Evolutionary conservation across 331 rosid species (phyloP).

Genomic region (Quercus lobata): DNA sequence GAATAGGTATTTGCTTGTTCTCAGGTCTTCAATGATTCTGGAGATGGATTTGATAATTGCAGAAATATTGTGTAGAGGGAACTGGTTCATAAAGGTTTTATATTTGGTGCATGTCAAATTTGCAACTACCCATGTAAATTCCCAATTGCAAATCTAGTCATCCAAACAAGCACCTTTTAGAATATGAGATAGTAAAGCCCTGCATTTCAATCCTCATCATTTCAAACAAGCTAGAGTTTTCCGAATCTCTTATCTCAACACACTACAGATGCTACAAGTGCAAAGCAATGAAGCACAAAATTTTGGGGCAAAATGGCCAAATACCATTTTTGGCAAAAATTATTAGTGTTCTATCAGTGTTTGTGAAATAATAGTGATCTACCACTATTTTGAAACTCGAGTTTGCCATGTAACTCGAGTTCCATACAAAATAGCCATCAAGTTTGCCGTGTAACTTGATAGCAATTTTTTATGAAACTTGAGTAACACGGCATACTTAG

Average conservation of each 20-base stretch:
- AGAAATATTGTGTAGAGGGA: background rate
- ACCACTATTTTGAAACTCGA: too few species aligned
- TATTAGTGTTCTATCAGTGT: too few species aligned
- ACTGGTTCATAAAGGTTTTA: background rate
- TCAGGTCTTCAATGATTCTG: background rate
- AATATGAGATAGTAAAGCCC: background rate
- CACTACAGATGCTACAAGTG: background rate
- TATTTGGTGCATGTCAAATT: background rate
- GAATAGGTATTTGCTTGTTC: background rate
- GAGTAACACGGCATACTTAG: too few species aligned
- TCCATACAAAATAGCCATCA: too few species aligned
- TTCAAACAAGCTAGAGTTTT: background rate
- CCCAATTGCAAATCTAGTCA: background rate
- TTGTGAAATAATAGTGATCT: too few species aligned
- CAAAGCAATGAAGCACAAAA: background rate
- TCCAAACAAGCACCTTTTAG: background rate
- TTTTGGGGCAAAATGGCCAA: too few species aligned
- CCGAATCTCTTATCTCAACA: background rate
- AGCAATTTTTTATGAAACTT: too few species aligned
- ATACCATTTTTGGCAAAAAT: too few species aligned
- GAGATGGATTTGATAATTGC: background rate
- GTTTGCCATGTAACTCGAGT: too few species aligned
- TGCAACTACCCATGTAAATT: background rate
- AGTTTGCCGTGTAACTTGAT: too few species aligned
- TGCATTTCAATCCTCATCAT: background rate